Conservation (phyloP, 345 rosid species). For the Luvunga scandens region DNA sequence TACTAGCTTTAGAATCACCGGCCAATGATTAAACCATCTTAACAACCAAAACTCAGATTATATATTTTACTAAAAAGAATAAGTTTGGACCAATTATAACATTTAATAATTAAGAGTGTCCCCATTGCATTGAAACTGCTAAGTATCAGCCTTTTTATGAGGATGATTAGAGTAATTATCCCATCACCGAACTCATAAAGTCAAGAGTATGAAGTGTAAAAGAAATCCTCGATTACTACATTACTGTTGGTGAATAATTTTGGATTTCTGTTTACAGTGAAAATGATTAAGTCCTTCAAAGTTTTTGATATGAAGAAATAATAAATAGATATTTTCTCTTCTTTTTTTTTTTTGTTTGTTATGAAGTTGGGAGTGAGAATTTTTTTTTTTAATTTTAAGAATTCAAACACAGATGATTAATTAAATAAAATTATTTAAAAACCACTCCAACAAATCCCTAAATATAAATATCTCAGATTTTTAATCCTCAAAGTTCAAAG, state of each 20-base stretch:
- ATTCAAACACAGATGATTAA: too few relatives aligned
- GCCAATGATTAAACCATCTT: slow-evolving; percentile 4
- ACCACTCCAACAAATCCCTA: too few relatives aligned
- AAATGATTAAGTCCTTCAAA: too few relatives aligned
- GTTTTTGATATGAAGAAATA: too few relatives aligned
- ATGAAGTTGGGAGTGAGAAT: too few relatives aligned
- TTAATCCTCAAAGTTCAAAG: too few relatives aligned
- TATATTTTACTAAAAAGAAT: background rate
- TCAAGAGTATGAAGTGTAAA: background rate
- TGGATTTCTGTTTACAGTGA: background rate
- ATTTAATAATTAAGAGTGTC: background rate
- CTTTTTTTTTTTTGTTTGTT: too few relatives aligned
- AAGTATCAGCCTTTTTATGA: background rate
- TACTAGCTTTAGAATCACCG: background rate
- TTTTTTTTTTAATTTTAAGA: too few relatives aligned
- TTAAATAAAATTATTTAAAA: too few relatives aligned
- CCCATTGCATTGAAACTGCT: background rate
- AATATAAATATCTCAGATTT: too few relatives aligned
- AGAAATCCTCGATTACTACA: background rate
- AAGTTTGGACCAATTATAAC: background rate
- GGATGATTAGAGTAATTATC: background rate
- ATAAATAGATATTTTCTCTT: too few relatives aligned
- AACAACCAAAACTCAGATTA: background rate
- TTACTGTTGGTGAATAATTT: background rate
- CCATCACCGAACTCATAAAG: background rate